Conservation (phyloP, 2,329 filamentous ascomycete species). For the Penicillium crustosum region DNA sequence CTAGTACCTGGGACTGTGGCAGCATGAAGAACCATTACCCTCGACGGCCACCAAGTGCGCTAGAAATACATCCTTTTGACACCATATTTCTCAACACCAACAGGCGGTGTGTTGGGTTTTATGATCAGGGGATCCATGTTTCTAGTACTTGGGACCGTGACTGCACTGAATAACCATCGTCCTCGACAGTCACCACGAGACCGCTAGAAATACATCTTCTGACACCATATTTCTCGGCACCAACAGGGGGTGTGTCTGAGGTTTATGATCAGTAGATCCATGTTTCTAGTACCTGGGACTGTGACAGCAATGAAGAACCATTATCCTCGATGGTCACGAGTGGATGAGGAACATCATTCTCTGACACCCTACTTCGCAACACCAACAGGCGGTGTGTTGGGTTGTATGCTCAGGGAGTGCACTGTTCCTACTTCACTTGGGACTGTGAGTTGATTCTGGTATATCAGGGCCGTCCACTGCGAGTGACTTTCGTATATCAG, state of each 20-base stretch:
- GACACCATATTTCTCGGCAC: not conserved
- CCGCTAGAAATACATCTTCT: not conserved
- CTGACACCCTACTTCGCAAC: not conserved
- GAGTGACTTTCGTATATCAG: not conserved
- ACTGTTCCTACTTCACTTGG: not conserved
- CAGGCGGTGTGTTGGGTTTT: not conserved
- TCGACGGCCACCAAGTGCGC: not conserved
- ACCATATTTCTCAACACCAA: not conserved
- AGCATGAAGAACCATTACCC: not conserved
- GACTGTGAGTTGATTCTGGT: not conserved
- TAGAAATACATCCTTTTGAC: not conserved
- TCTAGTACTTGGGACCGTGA: not conserved
- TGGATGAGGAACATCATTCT: not conserved
- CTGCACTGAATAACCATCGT: not conserved
- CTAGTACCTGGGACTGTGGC: not conserved
- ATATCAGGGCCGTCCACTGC: not conserved
- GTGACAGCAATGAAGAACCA: not conserved
- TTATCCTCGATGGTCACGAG: not conserved
- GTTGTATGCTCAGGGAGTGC: not conserved
- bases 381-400: not conserved
- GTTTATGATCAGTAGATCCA: not conserved
- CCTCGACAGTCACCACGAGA: not conserved
- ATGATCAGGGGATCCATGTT: not conserved
- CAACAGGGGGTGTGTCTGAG: not conserved
- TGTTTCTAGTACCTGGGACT: not conserved